A percentile compares a stretch with the other conserved stretches of the same genome.
Conservation (phyloP, 164 flowering plant species). For the Stephania japonica region DNA sequence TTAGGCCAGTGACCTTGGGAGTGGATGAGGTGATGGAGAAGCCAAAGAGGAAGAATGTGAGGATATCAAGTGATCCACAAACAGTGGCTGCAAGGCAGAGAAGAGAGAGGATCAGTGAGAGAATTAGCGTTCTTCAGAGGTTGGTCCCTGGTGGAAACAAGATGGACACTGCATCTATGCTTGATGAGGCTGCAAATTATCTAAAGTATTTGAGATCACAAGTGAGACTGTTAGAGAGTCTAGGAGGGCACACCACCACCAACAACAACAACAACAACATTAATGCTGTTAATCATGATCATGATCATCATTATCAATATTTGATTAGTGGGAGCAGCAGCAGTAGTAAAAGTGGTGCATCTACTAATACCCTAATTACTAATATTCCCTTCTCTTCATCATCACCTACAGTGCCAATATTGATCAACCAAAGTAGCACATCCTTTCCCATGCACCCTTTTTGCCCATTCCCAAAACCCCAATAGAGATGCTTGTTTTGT, state of each 20-base stretch:
- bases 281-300: constrained; percentile 5
- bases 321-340: constrained; percentile 13
- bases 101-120: constrained; percentile 89
- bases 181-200: constrained; percentile 96
- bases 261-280: constrained; percentile 28
- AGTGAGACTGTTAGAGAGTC: constrained; percentile 58
- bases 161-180: constrained; percentile 99
- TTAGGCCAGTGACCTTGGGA: constrained; percentile 75
- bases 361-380: constrained; percentile 13
- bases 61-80: constrained; percentile 85
- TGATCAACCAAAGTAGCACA: constrained; percentile 23
- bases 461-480: constrained; percentile 32
- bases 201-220: constrained; percentile 85
- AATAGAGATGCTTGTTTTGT: background rate
- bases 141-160: constrained; percentile 92
- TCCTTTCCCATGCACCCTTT: constrained; percentile 43
- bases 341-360: constrained; percentile 12
- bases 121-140: constrained; percentile 79
- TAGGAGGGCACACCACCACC: constrained; percentile 20
- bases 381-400: constrained; percentile 26
- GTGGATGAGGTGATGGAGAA: constrained; percentile 53
- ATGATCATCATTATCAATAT: too few relatives aligned
- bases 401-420: constrained; percentile 16
- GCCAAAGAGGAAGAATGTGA: constrained; percentile 88
- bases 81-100: constrained; percentile 95